Evolutionary conservation across 768 basidiomycete species (phyloP).

Genomic region (Mrakia gelida): DNA sequence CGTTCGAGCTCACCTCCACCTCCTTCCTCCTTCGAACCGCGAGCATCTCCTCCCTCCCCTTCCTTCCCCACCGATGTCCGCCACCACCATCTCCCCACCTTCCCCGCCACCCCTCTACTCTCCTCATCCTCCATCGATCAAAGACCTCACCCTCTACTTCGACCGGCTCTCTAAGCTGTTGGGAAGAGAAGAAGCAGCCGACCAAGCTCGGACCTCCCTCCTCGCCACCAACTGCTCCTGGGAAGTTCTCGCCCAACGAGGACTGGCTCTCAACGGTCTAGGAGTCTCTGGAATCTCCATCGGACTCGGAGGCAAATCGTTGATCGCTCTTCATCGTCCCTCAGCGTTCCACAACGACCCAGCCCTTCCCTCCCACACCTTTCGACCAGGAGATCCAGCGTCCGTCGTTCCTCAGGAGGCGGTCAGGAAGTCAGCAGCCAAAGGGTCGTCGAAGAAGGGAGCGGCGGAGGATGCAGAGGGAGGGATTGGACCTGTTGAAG

Average conservation of each 20-base stretch:
- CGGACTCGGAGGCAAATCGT: slow-evolving; percentile 77
- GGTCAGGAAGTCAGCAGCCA: slow-evolving; percentile 32
- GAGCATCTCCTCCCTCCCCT: neutral
- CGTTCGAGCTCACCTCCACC: too few species aligned
- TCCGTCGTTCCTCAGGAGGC: slow-evolving; percentile 68
- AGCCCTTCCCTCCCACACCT: slow-evolving; percentile 76
- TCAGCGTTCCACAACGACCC: slow-evolving; percentile 68
- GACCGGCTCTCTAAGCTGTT: slow-evolving; percentile 64
- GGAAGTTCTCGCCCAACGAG: slow-evolving; percentile 80
- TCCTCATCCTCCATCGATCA: slow-evolving; percentile 26
- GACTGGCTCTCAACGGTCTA: slow-evolving; percentile 70
- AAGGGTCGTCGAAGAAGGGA: slow-evolving; percentile 11
- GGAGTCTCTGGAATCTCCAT: slow-evolving; percentile 67
- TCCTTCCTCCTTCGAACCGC: neutral
- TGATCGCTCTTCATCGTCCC: slow-evolving; percentile 81
- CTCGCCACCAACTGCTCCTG: slow-evolving; percentile 76
- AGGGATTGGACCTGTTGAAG: slow-evolving; percentile 56
- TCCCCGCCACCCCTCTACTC: neutral
- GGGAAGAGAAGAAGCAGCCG: slow-evolving; percentile 69
- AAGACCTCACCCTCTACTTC: slow-evolving; percentile 53
- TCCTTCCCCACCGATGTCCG: neutral
- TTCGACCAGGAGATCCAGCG: slow-evolving; percentile 88
- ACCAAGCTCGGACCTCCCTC: slow-evolving; percentile 72
- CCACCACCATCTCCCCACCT: neutral
- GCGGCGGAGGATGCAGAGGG: slow-evolving; percentile 39